Percentiles rank a stretch among this genome's conserved stretches.
These are phyloP conservation scores for Somion occarium DNA, from an alignment of 1,284 basidiomycete genomes.

Conservation along the genomic window DNA sequence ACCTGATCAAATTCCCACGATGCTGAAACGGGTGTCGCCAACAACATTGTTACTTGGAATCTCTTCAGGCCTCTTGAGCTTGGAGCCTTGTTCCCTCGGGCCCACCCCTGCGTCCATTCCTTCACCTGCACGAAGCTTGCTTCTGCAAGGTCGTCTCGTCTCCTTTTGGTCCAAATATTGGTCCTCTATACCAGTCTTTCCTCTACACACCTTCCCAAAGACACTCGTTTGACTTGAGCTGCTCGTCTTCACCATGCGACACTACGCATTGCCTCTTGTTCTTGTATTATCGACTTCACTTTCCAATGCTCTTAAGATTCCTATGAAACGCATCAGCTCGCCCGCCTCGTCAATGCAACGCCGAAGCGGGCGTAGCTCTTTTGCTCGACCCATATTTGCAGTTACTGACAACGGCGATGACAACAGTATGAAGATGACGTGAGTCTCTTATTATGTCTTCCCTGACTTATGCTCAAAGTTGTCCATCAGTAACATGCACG, in stretches of 20 bases:
- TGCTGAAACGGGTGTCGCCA: neutral
- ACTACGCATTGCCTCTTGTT: slow-evolving; percentile 17
- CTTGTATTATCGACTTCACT: slow-evolving; percentile 23
- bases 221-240: neutral
- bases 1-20: slow-evolving; percentile 4
- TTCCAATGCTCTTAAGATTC: slow-evolving; percentile 25
- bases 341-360: slow-evolving; percentile 13
- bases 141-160: neutral
- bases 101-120: neutral
- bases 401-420: slow-evolving; percentile 19
- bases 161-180: neutral
- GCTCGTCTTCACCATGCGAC: slow-evolving; percentile 22
- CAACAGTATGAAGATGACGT: slow-evolving; percentile 27
- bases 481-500: slow-evolving; percentile 29
- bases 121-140: neutral
- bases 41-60: neutral
- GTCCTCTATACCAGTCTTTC: neutral
- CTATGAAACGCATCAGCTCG: slow-evolving; percentile 23
- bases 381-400: slow-evolving; percentile 20
- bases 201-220: neutral
- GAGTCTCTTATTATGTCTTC: slow-evolving; percentile 8
- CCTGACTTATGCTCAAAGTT: neutral
- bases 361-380: slow-evolving; percentile 19
- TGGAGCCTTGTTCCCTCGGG: neutral
- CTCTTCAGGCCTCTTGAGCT: neutral